phyloP scores from a whole-genome alignment of 495 filamentous ascomycete species.

The Opeltia flavorubescens region DNA sequence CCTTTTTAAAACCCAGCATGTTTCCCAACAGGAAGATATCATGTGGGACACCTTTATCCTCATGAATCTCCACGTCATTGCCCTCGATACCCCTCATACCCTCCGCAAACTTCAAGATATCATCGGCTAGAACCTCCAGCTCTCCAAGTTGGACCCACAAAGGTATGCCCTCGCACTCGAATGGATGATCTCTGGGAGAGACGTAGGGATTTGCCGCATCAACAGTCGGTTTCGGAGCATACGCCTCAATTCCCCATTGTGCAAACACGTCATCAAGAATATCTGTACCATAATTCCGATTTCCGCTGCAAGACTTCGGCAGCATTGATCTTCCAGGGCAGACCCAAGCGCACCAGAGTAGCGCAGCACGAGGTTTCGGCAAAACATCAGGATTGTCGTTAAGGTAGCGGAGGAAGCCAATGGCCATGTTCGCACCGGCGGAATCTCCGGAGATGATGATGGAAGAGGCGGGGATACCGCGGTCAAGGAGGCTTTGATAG shows the following conservation, averaged over 20 bases:
- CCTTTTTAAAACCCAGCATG: constrained; percentile 20
- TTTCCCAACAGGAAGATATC: constrained; percentile 26
- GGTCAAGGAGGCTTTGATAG: constrained; percentile 24
- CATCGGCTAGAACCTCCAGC: constrained; percentile 26
- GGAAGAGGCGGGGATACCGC: constrained; percentile 17
- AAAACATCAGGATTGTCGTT: neutral
- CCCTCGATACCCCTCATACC: constrained; percentile 16
- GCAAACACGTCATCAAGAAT: constrained; percentile 21
- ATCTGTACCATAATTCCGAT: constrained; percentile 24
- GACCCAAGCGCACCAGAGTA: constrained; percentile 29
- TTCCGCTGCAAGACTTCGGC: constrained; percentile 7
- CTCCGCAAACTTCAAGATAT: constrained; percentile 20
- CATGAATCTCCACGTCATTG: constrained; percentile 21
- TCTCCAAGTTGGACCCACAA: constrained; percentile 24
- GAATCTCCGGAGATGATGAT: constrained; percentile 33
- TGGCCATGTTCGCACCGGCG: constrained; percentile 26
- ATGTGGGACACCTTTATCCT: constrained; percentile 23
- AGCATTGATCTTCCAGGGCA: constrained; percentile 12
- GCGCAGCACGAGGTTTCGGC: constrained; percentile 12
- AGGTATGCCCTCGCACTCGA: constrained; percentile 21
- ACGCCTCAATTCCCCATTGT: constrained; percentile 22
- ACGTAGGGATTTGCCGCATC: constrained; percentile 20
- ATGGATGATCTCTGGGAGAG: constrained; percentile 20
- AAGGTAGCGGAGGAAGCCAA: constrained; percentile 28
- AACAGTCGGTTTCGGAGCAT: constrained; percentile 13